Conservation (phyloP, 148 eudicot species). For the Polygonum aviculare region DNA sequence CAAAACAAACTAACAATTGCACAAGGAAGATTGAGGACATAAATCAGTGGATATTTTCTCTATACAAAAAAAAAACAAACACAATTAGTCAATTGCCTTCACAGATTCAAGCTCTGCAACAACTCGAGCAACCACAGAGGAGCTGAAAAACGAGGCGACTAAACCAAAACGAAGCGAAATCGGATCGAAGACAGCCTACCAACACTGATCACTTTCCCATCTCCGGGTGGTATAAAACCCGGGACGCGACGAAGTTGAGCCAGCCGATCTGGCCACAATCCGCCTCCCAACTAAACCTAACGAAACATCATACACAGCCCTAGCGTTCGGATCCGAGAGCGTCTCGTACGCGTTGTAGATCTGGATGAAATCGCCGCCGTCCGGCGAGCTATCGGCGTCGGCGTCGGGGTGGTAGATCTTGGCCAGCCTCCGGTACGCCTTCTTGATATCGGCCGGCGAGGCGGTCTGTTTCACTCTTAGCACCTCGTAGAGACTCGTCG, state of each 20-base stretch:
- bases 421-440: constrained; percentile 50
- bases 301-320: constrained; percentile 27
- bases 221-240: constrained; percentile 37
- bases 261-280: not conserved
- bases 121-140: not conserved
- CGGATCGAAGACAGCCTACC: constrained; percentile 21
- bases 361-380: constrained; percentile 33
- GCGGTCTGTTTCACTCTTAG: constrained; percentile 32
- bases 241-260: constrained; percentile 6
- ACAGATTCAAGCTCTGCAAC: not conserved
- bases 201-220: constrained; percentile 69
- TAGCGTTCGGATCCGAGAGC: constrained; percentile 48
- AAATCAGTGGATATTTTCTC: not conserved
- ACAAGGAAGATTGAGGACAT: not conserved
- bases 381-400: constrained; percentile 15
- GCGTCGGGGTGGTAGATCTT: constrained; percentile 55
- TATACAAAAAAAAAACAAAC: not conserved
- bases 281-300: constrained; percentile 10
- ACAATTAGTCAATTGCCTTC: not conserved
- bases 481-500: constrained; percentile 37
- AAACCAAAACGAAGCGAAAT: not conserved
- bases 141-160: not conserved
- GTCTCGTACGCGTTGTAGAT: constrained; percentile 48
- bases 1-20: too few relatives aligned
- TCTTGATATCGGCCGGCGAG: constrained; percentile 43